These are phyloP conservation scores for Sutorius eximius DNA, from an alignment of 1,284 basidiomycete genomes.

Conservation along the genomic window DNA sequence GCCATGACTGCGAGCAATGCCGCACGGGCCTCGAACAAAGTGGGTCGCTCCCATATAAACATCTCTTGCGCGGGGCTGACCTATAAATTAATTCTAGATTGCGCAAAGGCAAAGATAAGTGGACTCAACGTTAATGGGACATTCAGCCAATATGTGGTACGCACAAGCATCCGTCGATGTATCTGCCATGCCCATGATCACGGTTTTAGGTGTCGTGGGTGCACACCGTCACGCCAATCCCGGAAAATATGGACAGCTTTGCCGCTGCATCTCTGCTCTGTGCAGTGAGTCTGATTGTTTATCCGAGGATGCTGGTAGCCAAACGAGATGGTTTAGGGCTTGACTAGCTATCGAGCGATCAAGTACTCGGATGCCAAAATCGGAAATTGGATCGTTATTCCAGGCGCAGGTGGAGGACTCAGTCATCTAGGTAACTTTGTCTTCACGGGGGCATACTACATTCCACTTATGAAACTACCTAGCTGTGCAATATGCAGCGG, in stretches of 20 bases:
- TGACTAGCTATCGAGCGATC: slow-evolving; percentile 84
- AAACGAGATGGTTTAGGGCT: slow-evolving; percentile 44
- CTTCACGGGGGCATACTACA: background rate
- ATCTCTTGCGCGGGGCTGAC: background rate
- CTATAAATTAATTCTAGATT: slow-evolving; percentile 43
- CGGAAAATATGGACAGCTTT: slow-evolving; percentile 60
- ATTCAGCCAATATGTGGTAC: slow-evolving; percentile 77
- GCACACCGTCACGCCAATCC: slow-evolving; percentile 74
- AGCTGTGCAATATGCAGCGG: slow-evolving; percentile 77
- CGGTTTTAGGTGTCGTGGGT: slow-evolving; percentile 56
- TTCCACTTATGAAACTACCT: slow-evolving; percentile 19
- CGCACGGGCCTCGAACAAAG: slow-evolving; percentile 71
- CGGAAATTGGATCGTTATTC: slow-evolving; percentile 83
- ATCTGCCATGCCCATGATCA: background rate
- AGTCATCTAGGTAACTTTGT: slow-evolving; percentile 56
- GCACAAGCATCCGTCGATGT: slow-evolving; percentile 18
- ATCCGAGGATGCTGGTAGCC: background rate
- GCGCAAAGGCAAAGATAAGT: slow-evolving; percentile 58
- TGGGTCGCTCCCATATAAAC: slow-evolving; percentile 30
- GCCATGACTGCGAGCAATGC: slow-evolving; percentile 74
- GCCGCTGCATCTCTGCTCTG: slow-evolving; percentile 83
- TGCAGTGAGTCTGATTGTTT: slow-evolving; percentile 49
- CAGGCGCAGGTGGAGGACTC: slow-evolving; percentile 76
- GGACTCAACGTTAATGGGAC: slow-evolving; percentile 83
- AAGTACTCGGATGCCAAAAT: slow-evolving; percentile 69